Evolutionary conservation across 2,329 filamentous ascomycete genomes (phyloP), one percentile per base, ranked within the genome.

Genomic region (Fusarium staphyleae): DNA sequence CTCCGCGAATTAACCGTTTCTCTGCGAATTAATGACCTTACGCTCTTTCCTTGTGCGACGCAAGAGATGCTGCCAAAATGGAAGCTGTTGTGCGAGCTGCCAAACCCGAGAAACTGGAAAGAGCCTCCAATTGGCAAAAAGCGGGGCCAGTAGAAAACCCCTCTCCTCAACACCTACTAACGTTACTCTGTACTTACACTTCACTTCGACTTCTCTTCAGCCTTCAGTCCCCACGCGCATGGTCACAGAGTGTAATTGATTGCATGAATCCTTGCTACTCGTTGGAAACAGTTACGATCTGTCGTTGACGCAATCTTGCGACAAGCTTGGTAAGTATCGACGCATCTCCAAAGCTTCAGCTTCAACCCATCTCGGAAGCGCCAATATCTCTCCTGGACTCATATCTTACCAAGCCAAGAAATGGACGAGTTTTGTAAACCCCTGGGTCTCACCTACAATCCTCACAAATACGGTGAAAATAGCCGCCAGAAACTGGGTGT

Each of bases 401-500:
- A 48, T 60, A 62, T 24, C 33, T 30, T 33, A 46, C 19, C 44
- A 39, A 43, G 36, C 41, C 39, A 45, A 42, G 51, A 33, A 19
- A 67, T 67, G 62, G 55, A 57, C 32, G 40, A 59, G n/a, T 29
- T 55, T 53, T 58, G 60, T 34, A 54, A 51, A 34, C 59, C 54
- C 26, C 36, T 55, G 10, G 67, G 67, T 13, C 65, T 75, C 24
- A 62, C 44, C 13, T 70, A 76, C 52, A 50, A 61, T 18, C 57
- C 77, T 55, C 70, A 74, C 68, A 66, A 69, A 52, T 74, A 76
- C 45, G 72, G 75, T 49, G 56, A 73, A 22, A 72, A 77, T 55
- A 70, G 69, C 46, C 76, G 79, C 22, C 79, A 81, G 65, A 73
- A 67, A n/a, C 63, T 81, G 33, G 76, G 73, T n/a, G 68, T 80